Evolutionary conservation across 345 rosid genomes (phyloP), one percentile per base, ranked within the genome.

Genomic region (Syzygium aqueum): DNA sequence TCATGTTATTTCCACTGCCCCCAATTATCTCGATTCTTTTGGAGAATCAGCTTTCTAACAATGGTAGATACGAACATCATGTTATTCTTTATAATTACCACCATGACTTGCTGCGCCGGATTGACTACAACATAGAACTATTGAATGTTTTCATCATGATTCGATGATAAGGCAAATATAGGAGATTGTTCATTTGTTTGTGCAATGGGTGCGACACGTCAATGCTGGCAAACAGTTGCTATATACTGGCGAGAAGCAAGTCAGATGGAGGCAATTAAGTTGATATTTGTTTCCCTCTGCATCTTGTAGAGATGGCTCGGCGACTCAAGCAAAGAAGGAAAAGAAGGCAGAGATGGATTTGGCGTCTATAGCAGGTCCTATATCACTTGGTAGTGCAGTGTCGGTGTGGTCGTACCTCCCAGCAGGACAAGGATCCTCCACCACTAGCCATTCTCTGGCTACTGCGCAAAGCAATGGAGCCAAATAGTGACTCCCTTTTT

Each of bases 401-500:
- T 91, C 95, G 90, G 94, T 94, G 85, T 94, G 98, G 97, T 92
- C 98, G 7, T 94, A 91, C 85, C 88, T 91, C 67, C 93, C 97
- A 85, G 3, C 94, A 15, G 88, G 89, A 23, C 89, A 90, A 85
- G 95, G 92, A 85, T 92, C 97, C 80, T 89, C 93, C 8, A 83
- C 80, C 17, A 51, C 61, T 43, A 40, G 85, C 46, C 88, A 30
- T 85, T 51, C 92, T 77, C 84, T 30, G 53, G 90, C 86, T 56
- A 86, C 89, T n/a, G 92, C 93, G 77, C 89, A 84, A 12, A 89
- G 86, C 49, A 88, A 88, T 77, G 85, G 88, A 59, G 51, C 91
- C 43, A 59, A 89, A 40, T 85, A 87, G 88, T 86, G 85, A 86
- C 53, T 4, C 40, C 46, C 51, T 9, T 25, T 7, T n/a, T 51